Percentiles rank a stretch among this genome's conserved stretches.
Evolutionary conservation across 2,329 filamentous ascomycete species (phyloP).

Genomic region (Albifimbria verrucaria): DNA sequence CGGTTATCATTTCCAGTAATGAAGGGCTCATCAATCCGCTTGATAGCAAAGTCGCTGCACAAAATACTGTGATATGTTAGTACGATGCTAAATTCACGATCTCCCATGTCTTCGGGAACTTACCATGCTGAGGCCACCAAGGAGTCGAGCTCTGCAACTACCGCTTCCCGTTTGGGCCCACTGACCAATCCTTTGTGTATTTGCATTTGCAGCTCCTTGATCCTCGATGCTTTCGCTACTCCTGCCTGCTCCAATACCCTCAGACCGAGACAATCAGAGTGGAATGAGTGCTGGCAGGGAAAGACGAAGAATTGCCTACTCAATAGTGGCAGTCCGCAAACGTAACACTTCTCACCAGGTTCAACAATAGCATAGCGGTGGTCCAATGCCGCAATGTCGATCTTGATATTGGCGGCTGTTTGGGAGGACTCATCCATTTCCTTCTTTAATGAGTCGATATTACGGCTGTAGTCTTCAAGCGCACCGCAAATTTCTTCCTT

Average conservation of each 20-base stretch:
- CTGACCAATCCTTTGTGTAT: slow-evolving; percentile 72
- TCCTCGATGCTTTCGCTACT: slow-evolving; percentile 70
- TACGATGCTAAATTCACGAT: slow-evolving; percentile 1
- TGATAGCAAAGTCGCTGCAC: slow-evolving; percentile 93
- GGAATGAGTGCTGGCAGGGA: slow-evolving; percentile 96
- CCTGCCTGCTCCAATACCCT: slow-evolving; percentile 82
- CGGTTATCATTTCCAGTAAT: slow-evolving; percentile 68
- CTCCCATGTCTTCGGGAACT: slow-evolving; percentile 21
- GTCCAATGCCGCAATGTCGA: slow-evolving; percentile 82
- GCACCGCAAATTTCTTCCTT: slow-evolving; percentile 96
- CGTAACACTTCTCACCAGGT: slow-evolving; percentile 90
- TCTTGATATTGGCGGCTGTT: slow-evolving; percentile 86
- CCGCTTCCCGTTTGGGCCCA: slow-evolving; percentile 71
- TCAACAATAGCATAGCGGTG: slow-evolving; percentile 94
- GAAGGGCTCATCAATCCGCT: slow-evolving; percentile 91
- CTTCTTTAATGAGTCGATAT: slow-evolving; percentile 81
- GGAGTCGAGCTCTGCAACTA: slow-evolving; percentile 86
- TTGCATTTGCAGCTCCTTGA: slow-evolving; percentile 80
- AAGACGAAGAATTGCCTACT: slow-evolving; percentile 97
- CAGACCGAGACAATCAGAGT: slow-evolving; percentile 87
- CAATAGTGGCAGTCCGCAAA: slow-evolving; percentile 80
- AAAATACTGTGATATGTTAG: slow-evolving; percentile 62
- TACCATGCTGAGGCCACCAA: slow-evolving; percentile 87
- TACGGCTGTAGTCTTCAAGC: slow-evolving; percentile 87
- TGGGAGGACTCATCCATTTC: slow-evolving; percentile 95